Evolutionary conservation across 2,329 filamentous ascomycete species (phyloP).

Genomic region (Whalleya microplaca): DNA sequence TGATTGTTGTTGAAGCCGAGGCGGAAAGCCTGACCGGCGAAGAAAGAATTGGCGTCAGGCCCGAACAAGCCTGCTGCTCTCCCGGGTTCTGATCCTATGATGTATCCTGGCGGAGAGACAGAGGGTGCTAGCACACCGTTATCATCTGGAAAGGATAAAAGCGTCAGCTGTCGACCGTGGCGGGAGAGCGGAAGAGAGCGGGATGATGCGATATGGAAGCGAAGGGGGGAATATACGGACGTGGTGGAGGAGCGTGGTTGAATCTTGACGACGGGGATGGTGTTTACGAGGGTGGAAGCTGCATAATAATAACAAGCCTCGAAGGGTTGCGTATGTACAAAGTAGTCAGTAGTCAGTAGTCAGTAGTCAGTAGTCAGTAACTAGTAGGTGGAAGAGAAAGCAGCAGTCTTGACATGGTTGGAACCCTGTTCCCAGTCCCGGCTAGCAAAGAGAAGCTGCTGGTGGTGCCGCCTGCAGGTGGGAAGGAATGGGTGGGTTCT

Average conservation of each 20-base stretch:
- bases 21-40: not conserved
- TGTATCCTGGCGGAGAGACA: constrained; percentile 23
- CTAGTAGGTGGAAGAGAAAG: constrained; percentile 6
- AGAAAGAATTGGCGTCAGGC: constrained; percentile 11
- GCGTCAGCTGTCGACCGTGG: constrained; percentile 19
- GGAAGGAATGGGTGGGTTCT: constrained; percentile 9
- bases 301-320: not conserved
- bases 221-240: not conserved
- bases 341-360: not conserved
- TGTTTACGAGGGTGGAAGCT: not conserved
- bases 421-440: constrained; percentile 13
- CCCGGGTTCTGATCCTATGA: constrained; percentile 24
- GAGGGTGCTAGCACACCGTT: constrained; percentile 12
- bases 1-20: not conserved
- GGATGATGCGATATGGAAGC: constrained; percentile 14
- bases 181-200: too few species aligned
- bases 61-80: constrained; percentile 23
- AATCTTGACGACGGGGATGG: constrained; percentile 2
- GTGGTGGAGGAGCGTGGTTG: too few species aligned
- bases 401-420: constrained; percentile 15
- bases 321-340: not conserved
- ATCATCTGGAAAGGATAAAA: constrained; percentile 21
- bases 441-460: constrained; percentile 14
- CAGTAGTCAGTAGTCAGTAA: not conserved
- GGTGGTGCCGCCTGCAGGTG: constrained; percentile 18